Conservation (phyloP, 108 stramenopile species). For the Pelagomonas calceolata region DNA sequence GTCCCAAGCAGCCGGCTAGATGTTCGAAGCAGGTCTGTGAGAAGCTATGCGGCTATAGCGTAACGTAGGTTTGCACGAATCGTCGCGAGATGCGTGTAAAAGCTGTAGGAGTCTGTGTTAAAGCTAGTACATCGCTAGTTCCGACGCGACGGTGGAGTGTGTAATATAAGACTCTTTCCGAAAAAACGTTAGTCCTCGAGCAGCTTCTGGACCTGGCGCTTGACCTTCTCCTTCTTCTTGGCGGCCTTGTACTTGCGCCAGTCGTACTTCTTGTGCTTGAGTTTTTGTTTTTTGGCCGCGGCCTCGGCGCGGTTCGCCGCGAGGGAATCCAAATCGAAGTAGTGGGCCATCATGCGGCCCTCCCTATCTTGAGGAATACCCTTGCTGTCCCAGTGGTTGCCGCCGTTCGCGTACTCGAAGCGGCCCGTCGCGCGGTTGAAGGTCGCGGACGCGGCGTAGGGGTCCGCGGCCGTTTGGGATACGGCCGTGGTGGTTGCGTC, state of each 20-base stretch:
- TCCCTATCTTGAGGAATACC: background rate
- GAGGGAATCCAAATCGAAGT: background rate
- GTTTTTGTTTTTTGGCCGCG: background rate
- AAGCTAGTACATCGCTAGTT: too few species aligned
- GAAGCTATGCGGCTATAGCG: too few species aligned
- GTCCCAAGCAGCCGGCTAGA: too few species aligned
- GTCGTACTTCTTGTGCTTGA: constrained; percentile 1
- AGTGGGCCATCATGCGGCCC: background rate
- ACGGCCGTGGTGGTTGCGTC: background rate
- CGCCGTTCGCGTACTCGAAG: background rate
- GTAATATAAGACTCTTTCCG: too few species aligned
- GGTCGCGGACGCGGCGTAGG: background rate
- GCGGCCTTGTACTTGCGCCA: background rate
- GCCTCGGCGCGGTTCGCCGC: constrained; percentile 1
- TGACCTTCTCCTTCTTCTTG: background rate
- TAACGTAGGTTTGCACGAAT: too few species aligned
- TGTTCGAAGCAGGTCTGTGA: too few species aligned
- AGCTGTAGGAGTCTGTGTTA: too few species aligned
- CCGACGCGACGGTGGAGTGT: too few species aligned
- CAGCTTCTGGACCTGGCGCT: background rate
- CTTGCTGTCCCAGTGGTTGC: background rate
- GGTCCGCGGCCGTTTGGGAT: too few species aligned
- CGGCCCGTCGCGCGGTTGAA: background rate
- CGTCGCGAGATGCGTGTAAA: too few species aligned
- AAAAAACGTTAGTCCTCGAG: too few species aligned